Conservation (phyloP, 1,284 basidiomycete genomes). For the Sphagnurus paluster region DNA sequence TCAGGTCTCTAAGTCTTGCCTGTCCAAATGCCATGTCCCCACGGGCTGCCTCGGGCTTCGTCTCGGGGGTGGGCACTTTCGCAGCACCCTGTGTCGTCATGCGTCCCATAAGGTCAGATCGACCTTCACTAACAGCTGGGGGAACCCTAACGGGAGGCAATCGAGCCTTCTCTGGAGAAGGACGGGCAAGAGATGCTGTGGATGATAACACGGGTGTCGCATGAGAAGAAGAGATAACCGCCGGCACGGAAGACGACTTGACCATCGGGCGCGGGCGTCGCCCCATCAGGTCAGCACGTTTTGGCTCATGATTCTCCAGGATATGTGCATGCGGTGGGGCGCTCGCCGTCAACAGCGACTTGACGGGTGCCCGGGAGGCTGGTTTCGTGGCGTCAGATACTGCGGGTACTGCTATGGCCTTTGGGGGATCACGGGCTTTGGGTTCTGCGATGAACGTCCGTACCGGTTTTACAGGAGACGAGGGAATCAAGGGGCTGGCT, state of each 20-base stretch:
- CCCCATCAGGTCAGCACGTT: slow-evolving; percentile 25
- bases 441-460: not conserved
- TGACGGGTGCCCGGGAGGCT: slow-evolving; percentile 4
- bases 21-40: slow-evolving; percentile 70
- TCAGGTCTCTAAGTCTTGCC: slow-evolving; percentile 71
- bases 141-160: slow-evolving; percentile 18
- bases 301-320: slow-evolving; percentile 26
- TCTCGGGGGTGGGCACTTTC: slow-evolving; percentile 14
- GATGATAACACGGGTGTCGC: slow-evolving; percentile 70
- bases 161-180: slow-evolving; percentile 17
- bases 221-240: slow-evolving; percentile 64
- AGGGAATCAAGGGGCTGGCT: slow-evolving; percentile 7
- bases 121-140: slow-evolving; percentile 17
- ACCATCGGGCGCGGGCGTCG: slow-evolving; percentile 31
- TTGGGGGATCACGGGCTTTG: not conserved
- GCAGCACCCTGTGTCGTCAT: not conserved
- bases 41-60: slow-evolving; percentile 15
- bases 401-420: not conserved
- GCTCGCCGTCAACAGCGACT: slow-evolving; percentile 14
- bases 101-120: slow-evolving; percentile 7
- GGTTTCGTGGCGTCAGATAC: slow-evolving; percentile 3
- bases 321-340: slow-evolving; percentile 20
- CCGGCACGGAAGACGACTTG: slow-evolving; percentile 63
- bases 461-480: slow-evolving; percentile 6
- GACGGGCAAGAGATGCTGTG: slow-evolving; percentile 69